A percentile compares a stretch with the other conserved stretches of the same genome.
phyloP scores from a whole-genome alignment of 2,329 filamentous ascomycete species.

The Coniella vitis region DNA sequence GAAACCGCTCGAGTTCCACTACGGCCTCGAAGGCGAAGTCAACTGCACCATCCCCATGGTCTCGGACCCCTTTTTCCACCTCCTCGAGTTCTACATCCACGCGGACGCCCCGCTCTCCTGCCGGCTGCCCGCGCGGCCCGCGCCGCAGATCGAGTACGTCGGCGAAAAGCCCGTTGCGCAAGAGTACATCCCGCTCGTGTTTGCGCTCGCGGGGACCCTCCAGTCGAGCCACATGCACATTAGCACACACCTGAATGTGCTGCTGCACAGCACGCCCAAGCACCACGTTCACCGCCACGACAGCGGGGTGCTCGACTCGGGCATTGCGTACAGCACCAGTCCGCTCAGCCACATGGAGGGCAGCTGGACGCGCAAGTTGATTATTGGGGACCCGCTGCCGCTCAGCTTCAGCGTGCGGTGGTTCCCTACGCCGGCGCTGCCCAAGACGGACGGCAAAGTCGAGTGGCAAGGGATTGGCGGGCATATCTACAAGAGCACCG shows the following conservation, averaged over 20 bases:
- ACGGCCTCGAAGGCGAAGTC: conserved; percentile 73
- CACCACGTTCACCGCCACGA: conserved; percentile 56
- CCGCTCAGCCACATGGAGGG: conserved; percentile 55
- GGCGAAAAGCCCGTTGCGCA: conserved; percentile 43
- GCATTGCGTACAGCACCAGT: conserved; percentile 77
- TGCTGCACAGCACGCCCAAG: conserved; percentile 66
- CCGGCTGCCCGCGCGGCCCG: conserved; percentile 74
- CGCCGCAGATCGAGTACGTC: conserved; percentile 46
- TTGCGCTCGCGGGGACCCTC: conserved; percentile 82
- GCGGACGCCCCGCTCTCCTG: conserved; percentile 90
- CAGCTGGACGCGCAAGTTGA: conserved; percentile 54
- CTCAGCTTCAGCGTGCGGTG: conserved; percentile 77
- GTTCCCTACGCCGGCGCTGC: conserved; percentile 71
- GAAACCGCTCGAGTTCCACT: conserved; percentile 74
- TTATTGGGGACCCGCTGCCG: conserved; percentile 81
- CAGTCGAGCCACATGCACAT: conserved; percentile 88
- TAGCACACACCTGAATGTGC: conserved; percentile 80
- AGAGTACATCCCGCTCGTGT: conserved; percentile 76
- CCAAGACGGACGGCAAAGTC: conserved; percentile 57
- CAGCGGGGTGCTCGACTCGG: conserved; percentile 78
- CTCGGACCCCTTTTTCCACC: conserved; percentile 74
- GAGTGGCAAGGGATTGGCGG: conserved; percentile 61
- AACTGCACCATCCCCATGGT: conserved; percentile 79
- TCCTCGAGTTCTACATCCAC: conserved; percentile 96
- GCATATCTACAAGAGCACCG: conserved; percentile 55